Base-by-base conservation (phyloP, 2,329 filamentous ascomycete species). In the Spiromastix sp. region DNA sequence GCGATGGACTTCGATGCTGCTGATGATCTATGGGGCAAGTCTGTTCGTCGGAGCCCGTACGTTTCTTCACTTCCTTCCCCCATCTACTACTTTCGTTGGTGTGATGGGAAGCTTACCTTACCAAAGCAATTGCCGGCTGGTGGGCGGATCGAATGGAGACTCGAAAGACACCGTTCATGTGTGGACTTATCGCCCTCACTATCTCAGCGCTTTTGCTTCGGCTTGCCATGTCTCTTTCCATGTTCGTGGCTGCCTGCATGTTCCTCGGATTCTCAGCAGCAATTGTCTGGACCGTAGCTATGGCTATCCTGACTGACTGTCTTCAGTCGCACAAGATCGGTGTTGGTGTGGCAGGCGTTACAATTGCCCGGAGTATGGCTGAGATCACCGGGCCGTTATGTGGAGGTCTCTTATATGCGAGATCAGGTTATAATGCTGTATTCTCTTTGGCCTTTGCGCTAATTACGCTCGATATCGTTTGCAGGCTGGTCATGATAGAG, bases 1-100 rank as follows among this genome's bases (percentile, higher is more conserved):
- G 55, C 67, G 65, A 48, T 86, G 80, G 79, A 73, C 77, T 2
- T 80, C 80, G 0, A 70, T 85, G n/a, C 66, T 86, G 2, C 63
- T 87, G 1, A 79, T 80, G 4, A 70, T 79, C 12, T 86, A 85
- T 50, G 81, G 79, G 24, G 77, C 71, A 1, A 72, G 79, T 1
- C 59, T 86, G 5, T 66, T 85, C 8, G 61, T 74, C 1, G 69
- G 69, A 13, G 70, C 72, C 17, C 69, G 66, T 55, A 49, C 55
- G 49, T 64, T n/a, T 18, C 6, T 18, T 24, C 2, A 15, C 2
- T 38, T 12, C 21, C 15, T 17, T 39, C 15, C 17, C 12, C 13
- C 5, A 35, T n/a, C n/a, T n/a, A n/a, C n/a, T n/a, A n/a, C n/a
- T n/a, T n/a, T n/a, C n/a, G n/a, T n/a, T n/a, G n/a, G n/a, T n/a